Percentiles rank a stretch among this genome's conserved stretches.
Conservation (phyloP, 306 rosid species). For the Dalbergia oliveri region DNA sequence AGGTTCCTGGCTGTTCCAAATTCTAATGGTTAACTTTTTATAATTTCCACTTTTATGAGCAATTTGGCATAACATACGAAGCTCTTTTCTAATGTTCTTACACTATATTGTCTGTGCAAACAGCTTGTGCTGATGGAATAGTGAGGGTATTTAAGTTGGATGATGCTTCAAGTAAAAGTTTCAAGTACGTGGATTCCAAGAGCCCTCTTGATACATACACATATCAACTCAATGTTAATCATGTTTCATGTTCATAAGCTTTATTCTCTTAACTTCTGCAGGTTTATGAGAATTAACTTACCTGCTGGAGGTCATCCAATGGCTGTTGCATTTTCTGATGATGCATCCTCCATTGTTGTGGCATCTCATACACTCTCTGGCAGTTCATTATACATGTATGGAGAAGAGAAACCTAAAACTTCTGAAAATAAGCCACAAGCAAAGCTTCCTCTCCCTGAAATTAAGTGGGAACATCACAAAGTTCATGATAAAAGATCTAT, state of each 20-base stretch:
- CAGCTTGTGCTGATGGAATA: constrained; percentile 98
- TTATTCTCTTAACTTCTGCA: constrained; percentile 55
- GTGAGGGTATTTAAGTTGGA: constrained; percentile 94
- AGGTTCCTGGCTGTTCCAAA: constrained; percentile 14
- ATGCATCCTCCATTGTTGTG: constrained; percentile 78
- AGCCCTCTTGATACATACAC: constrained; percentile 27
- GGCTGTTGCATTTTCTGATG: constrained; percentile 73
- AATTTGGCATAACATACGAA: constrained; percentile 18
- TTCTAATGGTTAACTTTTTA: constrained; percentile 19
- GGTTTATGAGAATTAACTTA: constrained; percentile 84
- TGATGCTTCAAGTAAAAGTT: constrained; percentile 93
- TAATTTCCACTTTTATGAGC: constrained; percentile 25
- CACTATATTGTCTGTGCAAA: constrained; percentile 38
- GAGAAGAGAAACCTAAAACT: constrained; percentile 76
- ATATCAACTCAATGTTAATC: constrained; percentile 33
- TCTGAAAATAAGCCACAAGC: constrained; percentile 67
- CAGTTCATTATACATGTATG: constrained; percentile 86
- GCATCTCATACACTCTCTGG: constrained; percentile 81
- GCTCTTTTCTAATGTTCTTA: constrained; percentile 21
- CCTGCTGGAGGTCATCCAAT: constrained; percentile 95
- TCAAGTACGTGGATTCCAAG: constrained; percentile 73
- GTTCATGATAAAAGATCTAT: constrained; percentile 83
- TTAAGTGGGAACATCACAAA: constrained; percentile 90
- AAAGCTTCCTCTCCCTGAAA: constrained; percentile 93
- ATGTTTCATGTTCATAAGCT: constrained; percentile 28